Base-by-base conservation (phyloP, 495 filamentous ascomycete genomes). In the Durotheca rogersii region DNA sequence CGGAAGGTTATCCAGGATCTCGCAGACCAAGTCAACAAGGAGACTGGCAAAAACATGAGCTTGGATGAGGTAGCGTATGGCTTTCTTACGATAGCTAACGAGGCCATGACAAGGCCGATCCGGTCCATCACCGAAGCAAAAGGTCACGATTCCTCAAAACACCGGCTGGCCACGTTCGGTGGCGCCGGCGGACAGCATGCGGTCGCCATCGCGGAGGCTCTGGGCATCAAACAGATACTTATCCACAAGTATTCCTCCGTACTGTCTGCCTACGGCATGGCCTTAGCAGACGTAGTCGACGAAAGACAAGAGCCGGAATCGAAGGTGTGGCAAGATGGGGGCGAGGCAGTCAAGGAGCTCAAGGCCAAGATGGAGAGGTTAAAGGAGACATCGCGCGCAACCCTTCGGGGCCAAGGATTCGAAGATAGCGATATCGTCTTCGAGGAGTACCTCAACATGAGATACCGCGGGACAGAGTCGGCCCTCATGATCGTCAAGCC, bases 161-260 rank as follows among this genome's bases (percentile, higher is more conserved):
- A 97, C 67, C 75, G 89, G 5, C 77, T 97, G 31, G 91, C 90
- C 1, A 91, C 87, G 0, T 97, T 98, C 71, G 93, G 93, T 15
- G 93, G 93, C 19, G 93, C 93, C 1, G 93, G 93, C 37, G 93
- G 93, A 1, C 93, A 98, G 65, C 93, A 98, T 60, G 93, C 93
- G 4, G 88, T 93, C 12, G 90, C 89, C n/a, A 95, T 98, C 60
- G 93, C 92, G 7, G 86, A 90, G 56, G 86, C 85, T 14, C 74
- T 98, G 14, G 91, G 92, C 0, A 89, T 98, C 56, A 78, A 73
- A 20, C 88, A 94, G 64, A 92, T 96, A 27, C 72, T 98, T 3
- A 78, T 98, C 10, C 93, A 96, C 62, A 77, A 86, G 30, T 96
- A 96, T 65, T 96, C 92, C 0, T 96, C 91, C 0, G 90, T 98